These are phyloP conservation scores for Pluteus cervinus DNA, from an alignment of 768 basidiomycete genomes.

Conservation along the genomic window DNA sequence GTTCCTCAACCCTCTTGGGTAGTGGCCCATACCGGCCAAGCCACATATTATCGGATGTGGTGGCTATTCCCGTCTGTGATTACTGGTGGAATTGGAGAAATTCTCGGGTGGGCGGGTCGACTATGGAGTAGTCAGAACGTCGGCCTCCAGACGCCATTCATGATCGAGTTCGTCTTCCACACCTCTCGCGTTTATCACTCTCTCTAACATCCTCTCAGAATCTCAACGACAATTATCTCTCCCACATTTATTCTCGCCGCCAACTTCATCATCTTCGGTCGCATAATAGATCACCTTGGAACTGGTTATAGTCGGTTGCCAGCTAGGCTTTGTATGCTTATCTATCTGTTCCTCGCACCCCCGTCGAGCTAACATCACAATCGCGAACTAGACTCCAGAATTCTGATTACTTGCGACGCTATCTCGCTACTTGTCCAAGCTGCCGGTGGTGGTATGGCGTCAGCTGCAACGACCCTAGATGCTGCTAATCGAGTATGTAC, in stretches of 20 bases:
- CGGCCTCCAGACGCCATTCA: constrained; percentile 12
- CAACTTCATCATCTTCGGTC: constrained; percentile 34
- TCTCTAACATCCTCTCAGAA: constrained; percentile 32
- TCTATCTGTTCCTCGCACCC: too few relatives aligned
- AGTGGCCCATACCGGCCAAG: constrained; percentile 15
- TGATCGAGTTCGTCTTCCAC: constrained; percentile 13
- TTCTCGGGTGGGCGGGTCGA: constrained; percentile 16
- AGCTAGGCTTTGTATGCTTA: constrained; percentile 9
- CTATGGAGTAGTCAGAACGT: constrained; percentile 14
- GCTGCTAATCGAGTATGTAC: too few relatives aligned
- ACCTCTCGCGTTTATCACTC: background rate
- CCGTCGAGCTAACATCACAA: too few relatives aligned
- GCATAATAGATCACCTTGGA: constrained; percentile 25
- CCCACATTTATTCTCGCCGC: constrained; percentile 36
- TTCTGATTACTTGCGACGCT: too few relatives aligned
- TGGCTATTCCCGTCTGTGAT: constrained; percentile 18
- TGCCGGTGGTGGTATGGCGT: too few relatives aligned
- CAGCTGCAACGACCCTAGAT: too few relatives aligned
- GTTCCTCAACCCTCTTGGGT: too few relatives aligned
- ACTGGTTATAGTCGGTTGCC: constrained; percentile 30
- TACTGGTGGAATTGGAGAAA: constrained; percentile 16
- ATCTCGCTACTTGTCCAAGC: too few relatives aligned
- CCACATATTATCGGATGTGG: constrained; percentile 13
- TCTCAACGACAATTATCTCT: constrained; percentile 45
- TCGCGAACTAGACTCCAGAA: too few relatives aligned